Evolutionary conservation across 108 stramenopile genomes (phyloP).

Genomic region (Schizochytrium sp.): DNA sequence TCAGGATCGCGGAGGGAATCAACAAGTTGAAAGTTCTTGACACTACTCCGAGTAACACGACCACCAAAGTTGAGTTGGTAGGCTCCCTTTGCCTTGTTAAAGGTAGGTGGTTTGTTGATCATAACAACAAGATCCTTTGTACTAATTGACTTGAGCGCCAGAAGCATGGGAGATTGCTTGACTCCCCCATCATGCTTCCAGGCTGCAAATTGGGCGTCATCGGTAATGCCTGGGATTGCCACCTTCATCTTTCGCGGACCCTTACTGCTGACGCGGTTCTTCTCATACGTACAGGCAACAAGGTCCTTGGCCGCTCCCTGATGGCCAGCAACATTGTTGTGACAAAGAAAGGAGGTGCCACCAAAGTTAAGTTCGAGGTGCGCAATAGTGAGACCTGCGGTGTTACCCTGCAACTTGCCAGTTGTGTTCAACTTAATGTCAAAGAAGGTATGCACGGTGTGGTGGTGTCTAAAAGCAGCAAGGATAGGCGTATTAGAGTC

Average conservation of each 20-base stretch:
- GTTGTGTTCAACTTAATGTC: constrained; percentile 58
- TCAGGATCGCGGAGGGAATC: constrained; percentile 72
- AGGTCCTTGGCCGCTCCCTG: constrained; percentile 64
- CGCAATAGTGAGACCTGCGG: constrained; percentile 41
- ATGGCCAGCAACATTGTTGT: constrained; percentile 53
- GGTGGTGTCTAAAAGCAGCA: constrained; percentile 33
- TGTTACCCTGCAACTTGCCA: constrained; percentile 46
- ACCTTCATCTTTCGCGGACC: constrained; percentile 90
- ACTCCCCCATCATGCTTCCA: constrained; percentile 70
- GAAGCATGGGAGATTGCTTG: constrained; percentile 19
- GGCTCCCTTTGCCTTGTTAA: constrained; percentile 74
- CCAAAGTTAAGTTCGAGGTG: constrained; percentile 37
- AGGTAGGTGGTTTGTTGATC: constrained; percentile 68
- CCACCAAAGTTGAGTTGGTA: constrained; percentile 80
- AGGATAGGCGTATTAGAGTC: constrained; percentile 53
- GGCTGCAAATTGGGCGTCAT: constrained; percentile 67
- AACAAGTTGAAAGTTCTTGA: constrained; percentile 81
- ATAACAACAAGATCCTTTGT: constrained; percentile 28
- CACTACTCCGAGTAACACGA: constrained; percentile 71
- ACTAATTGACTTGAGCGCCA: constrained; percentile 75
- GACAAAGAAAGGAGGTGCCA: constrained; percentile 31
- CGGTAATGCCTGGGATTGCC: constrained; percentile 73
- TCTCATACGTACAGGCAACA: constrained; percentile 81
- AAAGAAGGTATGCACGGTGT: constrained; percentile 46
- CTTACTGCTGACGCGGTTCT: constrained; percentile 81